A percentile compares a stretch with the other conserved stretches of the same genome.
phyloP scores from a whole-genome alignment of 1,139 yeast genomes.

The Torulaspora globosa region DNA sequence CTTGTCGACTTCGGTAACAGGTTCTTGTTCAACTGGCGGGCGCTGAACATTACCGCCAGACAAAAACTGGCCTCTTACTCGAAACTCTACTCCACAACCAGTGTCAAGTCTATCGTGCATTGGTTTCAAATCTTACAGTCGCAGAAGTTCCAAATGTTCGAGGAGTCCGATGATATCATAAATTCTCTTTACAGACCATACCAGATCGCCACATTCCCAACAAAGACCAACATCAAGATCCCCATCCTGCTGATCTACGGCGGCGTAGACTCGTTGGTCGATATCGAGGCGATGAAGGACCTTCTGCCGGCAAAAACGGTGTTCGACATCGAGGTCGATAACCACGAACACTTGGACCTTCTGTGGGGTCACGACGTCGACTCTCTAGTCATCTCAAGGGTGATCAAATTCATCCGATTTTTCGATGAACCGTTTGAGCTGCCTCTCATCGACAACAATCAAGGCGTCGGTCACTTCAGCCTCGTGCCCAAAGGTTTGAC shows the following conservation, averaged over 20 bases:
- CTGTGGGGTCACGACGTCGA: conserved; percentile 79
- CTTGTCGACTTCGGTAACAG: conserved; percentile 67
- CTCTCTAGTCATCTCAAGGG: conserved; percentile 50
- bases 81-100: conserved; percentile 84
- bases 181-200: conserved; percentile 44
- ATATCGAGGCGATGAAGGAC: conserved; percentile 63
- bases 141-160: conserved; percentile 84
- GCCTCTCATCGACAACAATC: conserved; percentile 6
- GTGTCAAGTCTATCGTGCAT: conserved; percentile 88
- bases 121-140: conserved; percentile 91
- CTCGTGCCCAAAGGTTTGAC: conserved; percentile 7
- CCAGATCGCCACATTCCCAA: conserved; percentile 46
- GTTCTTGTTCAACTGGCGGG: conserved; percentile 73
- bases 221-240: conserved; percentile 55
- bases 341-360: conserved; percentile 80
- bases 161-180: conserved; percentile 47
- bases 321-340: conserved; percentile 35
- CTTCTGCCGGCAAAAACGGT: conserved; percentile 36
- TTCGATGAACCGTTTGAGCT: conserved; percentile 16
- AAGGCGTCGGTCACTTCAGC: conserved; percentile 1
- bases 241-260: conserved; percentile 82
- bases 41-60: conserved; percentile 59
- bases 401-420: conserved; percentile 42
- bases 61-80: conserved; percentile 77
- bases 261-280: conserved; percentile 74